phyloP scores from a whole-genome alignment of 2,329 filamentous ascomycete genomes.

The Cryphonectria carpinicola region DNA sequence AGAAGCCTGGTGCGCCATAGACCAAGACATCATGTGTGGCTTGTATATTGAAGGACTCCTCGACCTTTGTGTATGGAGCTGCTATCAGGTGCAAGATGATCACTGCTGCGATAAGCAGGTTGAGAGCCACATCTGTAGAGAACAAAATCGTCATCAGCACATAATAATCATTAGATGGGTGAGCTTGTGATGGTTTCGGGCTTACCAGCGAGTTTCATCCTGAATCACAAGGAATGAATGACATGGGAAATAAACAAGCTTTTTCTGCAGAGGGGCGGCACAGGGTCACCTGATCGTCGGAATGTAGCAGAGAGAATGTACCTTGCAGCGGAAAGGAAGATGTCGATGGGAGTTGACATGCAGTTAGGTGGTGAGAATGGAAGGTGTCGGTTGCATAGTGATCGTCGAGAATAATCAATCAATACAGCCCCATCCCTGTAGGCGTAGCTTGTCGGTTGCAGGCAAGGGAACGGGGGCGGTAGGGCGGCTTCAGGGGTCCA shows the following conservation, averaged over 20 bases:
- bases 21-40: conserved; percentile 86
- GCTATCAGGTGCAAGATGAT: conserved; percentile 71
- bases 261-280: background rate
- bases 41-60: conserved; percentile 98
- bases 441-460: conserved; percentile 5
- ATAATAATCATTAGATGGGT: background rate
- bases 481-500: conserved; percentile 13
- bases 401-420: conserved; percentile 1
- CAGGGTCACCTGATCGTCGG: background rate
- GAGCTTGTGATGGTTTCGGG: background rate
- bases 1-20: conserved; percentile 74
- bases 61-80: conserved; percentile 93
- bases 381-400: background rate
- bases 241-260: background rate
- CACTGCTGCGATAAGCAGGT: conserved; percentile 63
- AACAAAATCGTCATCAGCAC: conserved; percentile 17
- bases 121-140: conserved; percentile 50
- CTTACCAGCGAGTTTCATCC: conserved; percentile 8
- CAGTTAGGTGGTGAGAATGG: background rate
- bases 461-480: background rate
- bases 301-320: background rate
- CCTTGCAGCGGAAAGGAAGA: background rate
- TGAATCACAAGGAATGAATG: background rate
- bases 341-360: background rate
- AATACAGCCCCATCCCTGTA: background rate